A percentile compares a stretch with the other conserved stretches of the same genome.
Evolutionary conservation across 139 green algal species (phyloP).

Genomic region (Picocystis salinarum): DNA sequence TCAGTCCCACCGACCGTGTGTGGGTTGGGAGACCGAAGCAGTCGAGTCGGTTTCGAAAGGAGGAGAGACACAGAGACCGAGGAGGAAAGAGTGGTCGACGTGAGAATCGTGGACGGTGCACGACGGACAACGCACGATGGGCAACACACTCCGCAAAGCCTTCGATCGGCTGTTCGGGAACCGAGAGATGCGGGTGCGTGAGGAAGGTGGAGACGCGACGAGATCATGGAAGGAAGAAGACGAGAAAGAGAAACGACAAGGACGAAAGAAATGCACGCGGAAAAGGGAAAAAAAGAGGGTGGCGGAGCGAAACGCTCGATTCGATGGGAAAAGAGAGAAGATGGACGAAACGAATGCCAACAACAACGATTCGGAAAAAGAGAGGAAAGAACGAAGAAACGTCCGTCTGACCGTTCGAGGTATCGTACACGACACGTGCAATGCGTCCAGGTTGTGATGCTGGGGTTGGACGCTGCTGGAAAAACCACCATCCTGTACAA

Average conservation of each 20-base stretch:
- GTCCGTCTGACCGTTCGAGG: not conserved
- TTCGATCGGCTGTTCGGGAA: constrained; percentile 71
- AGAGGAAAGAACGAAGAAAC: not conserved
- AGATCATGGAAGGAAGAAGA: too few relatives aligned
- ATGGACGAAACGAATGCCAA: too few relatives aligned
- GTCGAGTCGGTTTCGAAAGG: too few relatives aligned
- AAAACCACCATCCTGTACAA: constrained; percentile 99
- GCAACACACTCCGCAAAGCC: constrained; percentile 41
- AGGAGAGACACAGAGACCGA: too few relatives aligned
- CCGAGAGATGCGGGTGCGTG: constrained; percentile 71
- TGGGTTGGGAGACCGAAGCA: too few relatives aligned
- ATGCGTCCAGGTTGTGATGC: constrained; percentile 39
- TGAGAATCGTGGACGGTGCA: too few relatives aligned
- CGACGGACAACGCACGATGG: too few relatives aligned
- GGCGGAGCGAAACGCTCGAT: not conserved
- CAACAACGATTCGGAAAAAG: not conserved
- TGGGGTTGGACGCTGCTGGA: constrained; percentile 85
- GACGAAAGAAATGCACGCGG: not conserved
- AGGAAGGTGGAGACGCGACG: constrained; percentile 14
- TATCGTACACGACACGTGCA: not conserved
- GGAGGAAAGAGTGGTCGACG: too few relatives aligned
- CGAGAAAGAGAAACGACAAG: not conserved
- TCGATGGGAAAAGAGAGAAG: too few relatives aligned
- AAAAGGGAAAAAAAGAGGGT: not conserved
- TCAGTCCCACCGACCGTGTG: too few relatives aligned